Percentiles rank a stretch among this genome's conserved stretches.
These are phyloP conservation scores for Aspergillus fructus DNA, from an alignment of 2,329 filamentous ascomycete genomes.

Conservation along the genomic window DNA sequence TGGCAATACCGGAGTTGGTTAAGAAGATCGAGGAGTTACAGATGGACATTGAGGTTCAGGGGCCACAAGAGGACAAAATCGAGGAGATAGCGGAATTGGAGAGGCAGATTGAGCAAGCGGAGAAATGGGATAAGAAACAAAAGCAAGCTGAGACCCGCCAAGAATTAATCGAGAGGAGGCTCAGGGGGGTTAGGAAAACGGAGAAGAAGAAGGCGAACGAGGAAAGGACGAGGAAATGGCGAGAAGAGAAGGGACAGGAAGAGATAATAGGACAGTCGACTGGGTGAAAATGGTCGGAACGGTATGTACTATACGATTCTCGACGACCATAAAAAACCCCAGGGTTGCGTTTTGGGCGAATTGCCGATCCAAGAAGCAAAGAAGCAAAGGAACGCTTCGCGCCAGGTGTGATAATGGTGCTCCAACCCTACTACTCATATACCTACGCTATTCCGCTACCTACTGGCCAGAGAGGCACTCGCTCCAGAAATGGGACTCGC, in stretches of 20 bases:
- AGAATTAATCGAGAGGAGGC: not conserved
- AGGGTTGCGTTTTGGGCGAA: too few relatives aligned
- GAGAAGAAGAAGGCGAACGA: not conserved
- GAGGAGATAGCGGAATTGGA: not conserved
- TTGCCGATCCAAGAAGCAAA: not conserved
- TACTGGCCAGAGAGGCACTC: not conserved
- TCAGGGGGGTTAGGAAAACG: not conserved
- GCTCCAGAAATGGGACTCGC: not conserved
- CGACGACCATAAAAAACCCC: too few relatives aligned
- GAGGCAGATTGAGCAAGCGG: not conserved
- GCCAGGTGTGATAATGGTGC: not conserved
- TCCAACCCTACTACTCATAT: not conserved
- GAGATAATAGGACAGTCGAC: too few relatives aligned
- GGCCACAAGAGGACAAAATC: not conserved
- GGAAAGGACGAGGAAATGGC: not conserved
- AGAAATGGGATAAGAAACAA: not conserved
- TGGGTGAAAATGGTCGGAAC: too few relatives aligned
- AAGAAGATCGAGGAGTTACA: not conserved
- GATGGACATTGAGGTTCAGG: not conserved
- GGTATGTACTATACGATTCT: not conserved
- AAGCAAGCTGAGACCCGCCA: not conserved
- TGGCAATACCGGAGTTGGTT: not conserved
- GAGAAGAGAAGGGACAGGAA: not conserved
- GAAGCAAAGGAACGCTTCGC: not conserved
- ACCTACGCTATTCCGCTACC: too few relatives aligned